Conservation (phyloP, 139 green algal genomes). For the Asterochloris sp. region DNA sequence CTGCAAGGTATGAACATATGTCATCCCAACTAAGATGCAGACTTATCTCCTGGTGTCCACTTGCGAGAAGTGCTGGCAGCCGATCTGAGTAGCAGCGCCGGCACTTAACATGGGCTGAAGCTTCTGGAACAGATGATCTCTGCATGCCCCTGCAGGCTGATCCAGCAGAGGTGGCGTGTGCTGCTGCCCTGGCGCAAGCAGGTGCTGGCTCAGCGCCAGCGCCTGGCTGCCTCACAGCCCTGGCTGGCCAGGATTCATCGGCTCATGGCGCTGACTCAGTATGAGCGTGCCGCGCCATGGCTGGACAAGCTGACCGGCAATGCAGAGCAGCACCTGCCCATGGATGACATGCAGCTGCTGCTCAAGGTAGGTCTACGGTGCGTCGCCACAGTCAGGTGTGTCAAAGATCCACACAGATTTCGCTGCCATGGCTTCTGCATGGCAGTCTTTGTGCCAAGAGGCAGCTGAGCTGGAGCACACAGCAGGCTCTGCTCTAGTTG, state of each 20-base stretch:
- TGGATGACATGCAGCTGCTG: no score
- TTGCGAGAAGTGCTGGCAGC: not conserved
- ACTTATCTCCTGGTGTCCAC: not conserved
- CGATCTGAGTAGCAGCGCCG: not conserved
- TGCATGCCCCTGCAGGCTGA: constrained; percentile 18
- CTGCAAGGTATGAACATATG: no score
- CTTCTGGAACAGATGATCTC: not conserved
- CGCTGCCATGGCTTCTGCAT: no score
- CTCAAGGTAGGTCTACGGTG: no score
- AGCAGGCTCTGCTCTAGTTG: no score
- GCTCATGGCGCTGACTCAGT: not conserved
- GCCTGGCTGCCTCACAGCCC: not conserved
- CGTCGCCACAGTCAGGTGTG: no score
- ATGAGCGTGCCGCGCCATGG: not conserved
- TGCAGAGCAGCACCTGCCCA: no score
- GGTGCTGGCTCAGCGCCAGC: not conserved
- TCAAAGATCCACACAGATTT: no score
- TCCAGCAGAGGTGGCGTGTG: constrained; percentile 47
- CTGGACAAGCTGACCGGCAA: no score
- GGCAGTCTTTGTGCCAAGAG: no score
- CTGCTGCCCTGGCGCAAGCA: constrained; percentile 29
- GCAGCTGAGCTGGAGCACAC: no score
- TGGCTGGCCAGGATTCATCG: constrained; percentile 9
- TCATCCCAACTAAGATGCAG: no score
- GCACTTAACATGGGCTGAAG: not conserved